Evolutionary conservation across 2,329 filamentous ascomycete species (phyloP).

Genomic region (Penicillium hesseltinei): DNA sequence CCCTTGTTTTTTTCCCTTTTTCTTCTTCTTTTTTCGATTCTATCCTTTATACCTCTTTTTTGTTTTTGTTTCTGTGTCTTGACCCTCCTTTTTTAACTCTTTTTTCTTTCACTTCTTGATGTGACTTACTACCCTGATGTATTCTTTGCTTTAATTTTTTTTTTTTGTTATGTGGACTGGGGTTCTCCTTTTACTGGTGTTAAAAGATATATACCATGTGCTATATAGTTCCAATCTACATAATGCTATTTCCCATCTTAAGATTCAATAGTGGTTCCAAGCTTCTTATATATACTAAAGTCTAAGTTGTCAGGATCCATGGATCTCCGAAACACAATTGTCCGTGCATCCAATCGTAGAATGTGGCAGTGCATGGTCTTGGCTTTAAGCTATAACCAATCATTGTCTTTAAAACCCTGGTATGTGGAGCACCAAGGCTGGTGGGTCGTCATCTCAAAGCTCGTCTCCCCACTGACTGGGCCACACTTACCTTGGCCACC

Average conservation of each 20-base stretch:
- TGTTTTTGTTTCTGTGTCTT: background rate
- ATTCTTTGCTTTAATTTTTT: constrained; percentile 2
- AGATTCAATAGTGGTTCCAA: background rate
- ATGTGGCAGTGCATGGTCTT: constrained; percentile 18
- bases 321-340: background rate
- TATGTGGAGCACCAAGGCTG: background rate
- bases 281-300: background rate
- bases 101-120: constrained; percentile 17
- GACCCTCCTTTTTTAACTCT: constrained; percentile 4
- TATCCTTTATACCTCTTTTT: constrained; percentile 4
- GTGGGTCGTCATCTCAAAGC: background rate
- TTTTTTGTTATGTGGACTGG: constrained; percentile 16
- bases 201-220: constrained; percentile 25
- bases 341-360: background rate
- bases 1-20: background rate
- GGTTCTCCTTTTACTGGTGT: constrained; percentile 13
- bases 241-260: background rate
- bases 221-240: constrained; percentile 11
- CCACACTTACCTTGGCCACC: background rate
- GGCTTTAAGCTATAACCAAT: background rate
- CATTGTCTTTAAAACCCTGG: rapidly evolving
- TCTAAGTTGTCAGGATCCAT: background rate
- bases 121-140: constrained; percentile 18
- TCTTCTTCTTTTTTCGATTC: constrained; percentile 9
- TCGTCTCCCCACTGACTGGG: background rate